Evolutionary conservation across 2,329 filamentous ascomycete species (phyloP).

Genomic region (Metarhizium rileyi): DNA sequence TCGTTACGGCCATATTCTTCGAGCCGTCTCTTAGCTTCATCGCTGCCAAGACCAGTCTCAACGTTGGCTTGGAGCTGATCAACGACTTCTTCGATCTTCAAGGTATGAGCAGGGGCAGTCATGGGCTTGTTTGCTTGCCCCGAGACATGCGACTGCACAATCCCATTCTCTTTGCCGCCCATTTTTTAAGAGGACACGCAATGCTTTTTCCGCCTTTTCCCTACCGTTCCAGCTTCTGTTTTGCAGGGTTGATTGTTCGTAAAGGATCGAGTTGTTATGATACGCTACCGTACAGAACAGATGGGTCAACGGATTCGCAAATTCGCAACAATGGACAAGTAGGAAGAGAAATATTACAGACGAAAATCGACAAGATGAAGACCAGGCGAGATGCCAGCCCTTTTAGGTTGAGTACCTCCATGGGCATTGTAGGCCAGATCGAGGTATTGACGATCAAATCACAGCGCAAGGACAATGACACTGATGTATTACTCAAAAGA

Average conservation of each 20-base stretch:
- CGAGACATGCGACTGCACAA: constrained; percentile 19
- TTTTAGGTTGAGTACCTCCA: background rate
- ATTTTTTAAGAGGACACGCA: constrained; percentile 7
- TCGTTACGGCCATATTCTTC: constrained; percentile 52
- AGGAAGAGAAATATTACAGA: background rate
- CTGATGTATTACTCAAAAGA: background rate
- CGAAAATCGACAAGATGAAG: background rate
- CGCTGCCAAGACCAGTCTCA: constrained; percentile 45
- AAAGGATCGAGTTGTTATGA: background rate
- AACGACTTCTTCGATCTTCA: constrained; percentile 42
- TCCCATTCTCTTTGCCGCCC: constrained; percentile 16
- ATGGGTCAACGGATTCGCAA: background rate
- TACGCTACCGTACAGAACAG: background rate
- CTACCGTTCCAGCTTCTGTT: background rate
- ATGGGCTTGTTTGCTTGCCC: constrained; percentile 41
- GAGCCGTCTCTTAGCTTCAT: constrained; percentile 44
- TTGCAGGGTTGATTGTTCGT: background rate
- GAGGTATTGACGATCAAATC: background rate
- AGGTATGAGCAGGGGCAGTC: constrained; percentile 51
- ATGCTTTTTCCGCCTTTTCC: background rate
- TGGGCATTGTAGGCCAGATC: background rate
- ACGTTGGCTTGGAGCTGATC: constrained; percentile 45
- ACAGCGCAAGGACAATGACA: background rate
- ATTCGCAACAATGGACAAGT: background rate
- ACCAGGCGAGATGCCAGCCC: background rate